Evolutionary conservation across 164 flowering plant genomes (phyloP).

Genomic region (Amborella trichopoda): DNA sequence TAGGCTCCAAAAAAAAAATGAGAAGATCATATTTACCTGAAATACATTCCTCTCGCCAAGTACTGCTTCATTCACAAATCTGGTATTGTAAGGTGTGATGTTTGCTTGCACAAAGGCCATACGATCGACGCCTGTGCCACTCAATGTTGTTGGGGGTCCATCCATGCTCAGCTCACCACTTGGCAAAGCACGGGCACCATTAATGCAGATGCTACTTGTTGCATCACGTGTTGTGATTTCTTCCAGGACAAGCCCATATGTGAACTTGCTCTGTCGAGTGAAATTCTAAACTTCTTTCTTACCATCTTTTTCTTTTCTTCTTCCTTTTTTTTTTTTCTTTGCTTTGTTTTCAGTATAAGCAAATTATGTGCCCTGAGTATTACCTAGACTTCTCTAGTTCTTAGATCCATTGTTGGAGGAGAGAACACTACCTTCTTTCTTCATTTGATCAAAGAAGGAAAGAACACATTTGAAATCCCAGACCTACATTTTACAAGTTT

Average conservation of each 20-base stretch:
- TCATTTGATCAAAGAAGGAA: too few species aligned
- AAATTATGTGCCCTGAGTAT: too few species aligned
- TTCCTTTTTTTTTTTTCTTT: too few species aligned
- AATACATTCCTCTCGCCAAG: slow-evolving; percentile 94
- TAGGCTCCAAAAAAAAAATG: too few species aligned
- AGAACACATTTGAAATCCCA: too few species aligned
- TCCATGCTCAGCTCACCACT: slow-evolving; percentile 89
- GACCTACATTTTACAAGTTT: too few species aligned
- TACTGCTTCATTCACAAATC: slow-evolving; percentile 84
- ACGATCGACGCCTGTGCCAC: slow-evolving; percentile 91
- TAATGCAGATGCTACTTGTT: slow-evolving; percentile 71
- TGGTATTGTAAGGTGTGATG: slow-evolving; percentile 92
- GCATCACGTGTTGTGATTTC: slow-evolving; percentile 97
- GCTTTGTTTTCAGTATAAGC: too few species aligned
- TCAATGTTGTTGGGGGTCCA: slow-evolving; percentile 98
- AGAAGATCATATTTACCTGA: slow-evolving; percentile 43
- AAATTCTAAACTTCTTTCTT: slow-evolving; percentile 83
- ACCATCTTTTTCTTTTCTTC: too few species aligned
- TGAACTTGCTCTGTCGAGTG: slow-evolving; percentile 92
- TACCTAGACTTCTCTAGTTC: too few species aligned
- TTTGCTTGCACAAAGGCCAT: slow-evolving; percentile 92
- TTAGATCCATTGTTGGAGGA: too few species aligned
- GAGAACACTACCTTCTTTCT: too few species aligned
- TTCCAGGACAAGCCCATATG: slow-evolving; percentile 96
- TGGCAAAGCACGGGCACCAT: slow-evolving; percentile 85